Evolutionary conservation across 352 stramenopile species (phyloP), one percentile per base, ranked within the genome.

Genomic region (Globisporangium radiosum): DNA sequence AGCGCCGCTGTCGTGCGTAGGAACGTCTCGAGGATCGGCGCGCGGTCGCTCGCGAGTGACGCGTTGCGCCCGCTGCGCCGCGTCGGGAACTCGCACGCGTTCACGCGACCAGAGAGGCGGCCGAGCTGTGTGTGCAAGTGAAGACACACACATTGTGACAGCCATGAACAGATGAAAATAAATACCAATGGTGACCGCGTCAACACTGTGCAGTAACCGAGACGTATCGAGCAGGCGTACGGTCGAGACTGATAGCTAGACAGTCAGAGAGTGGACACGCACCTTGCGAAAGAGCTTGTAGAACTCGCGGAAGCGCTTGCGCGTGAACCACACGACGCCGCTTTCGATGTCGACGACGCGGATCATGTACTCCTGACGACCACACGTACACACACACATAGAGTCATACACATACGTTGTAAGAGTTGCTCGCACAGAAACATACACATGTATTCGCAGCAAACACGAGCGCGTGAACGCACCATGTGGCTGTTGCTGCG

Each of bases 241-340:
- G 14, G 43, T 6, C n/a, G 11, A 7, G 2, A 15, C 43, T 47
- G 11, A 13, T 9, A 47, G 4, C 5, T 11, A 49, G 15, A 1
- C 15, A 50, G 5, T 13, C 42, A 25, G 25, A 60, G 47, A 10
- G 37, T 15, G 15, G 52, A 47, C 7, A 66, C 65, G 14, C 61
- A 92, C 83, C 70, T 92, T 92, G 54, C 85, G 82, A 59, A 91
- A 72, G 3, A 94, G 66, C 57, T 94, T 94, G 62, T 92, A 75
- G 1, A 94, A 65, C 42, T 94, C 85, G 47, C 84, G 84, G 53
- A 92, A 92, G 33, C 85, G 72, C 62, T 91, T 91, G 40, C 76
- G 74, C 1, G 80, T 92, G 60, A 92, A 90, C 78, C 84, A 92
- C 5, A 94, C 79, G 15, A 94, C 81, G 8, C 85, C 85, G 72